Evolutionary conservation across 306 rosid species (phyloP).

Genomic region (Myrica gale): DNA sequence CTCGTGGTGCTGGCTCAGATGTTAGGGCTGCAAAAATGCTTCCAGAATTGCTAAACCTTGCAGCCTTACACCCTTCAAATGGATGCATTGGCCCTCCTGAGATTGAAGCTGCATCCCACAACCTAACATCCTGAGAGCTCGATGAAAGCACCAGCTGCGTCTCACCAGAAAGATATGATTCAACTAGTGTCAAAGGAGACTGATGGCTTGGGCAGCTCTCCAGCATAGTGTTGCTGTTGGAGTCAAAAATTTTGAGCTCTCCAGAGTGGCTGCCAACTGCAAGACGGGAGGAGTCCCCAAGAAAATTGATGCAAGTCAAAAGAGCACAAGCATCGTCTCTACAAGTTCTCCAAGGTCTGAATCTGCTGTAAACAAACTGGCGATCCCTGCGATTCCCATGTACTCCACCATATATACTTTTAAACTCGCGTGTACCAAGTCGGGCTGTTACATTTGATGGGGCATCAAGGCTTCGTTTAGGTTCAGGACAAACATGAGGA

Average conservation of each 20-base stretch:
- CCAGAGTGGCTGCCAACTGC: conserved; percentile 92
- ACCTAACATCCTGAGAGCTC: conserved; percentile 74
- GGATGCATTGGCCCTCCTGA: conserved; percentile 76
- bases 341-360: conserved; percentile 95
- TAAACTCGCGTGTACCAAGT: conserved; percentile 88
- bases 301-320: conserved; percentile 83
- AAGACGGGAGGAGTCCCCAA: conserved; percentile 76
- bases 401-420: conserved; percentile 74
- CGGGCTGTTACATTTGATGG: conserved; percentile 89
- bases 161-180: conserved; percentile 70
- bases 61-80: conserved; percentile 95
- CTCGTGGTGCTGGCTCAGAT: conserved; percentile 63
- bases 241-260: conserved; percentile 81
- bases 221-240: conserved; percentile 63
- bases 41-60: conserved; percentile 81
- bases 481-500: conserved; percentile 97
- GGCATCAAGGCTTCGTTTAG: conserved; percentile 87
- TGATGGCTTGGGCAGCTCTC: conserved; percentile 87
- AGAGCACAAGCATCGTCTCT: conserved; percentile 82
- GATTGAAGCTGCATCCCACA: conserved; percentile 81
- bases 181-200: conserved; percentile 75
- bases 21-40: conserved; percentile 77
- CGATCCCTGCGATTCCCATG: conserved; percentile 96
- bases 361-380: conserved; percentile 91
- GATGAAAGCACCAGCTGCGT: conserved; percentile 84